Evolutionary conservation across 495 filamentous ascomycete genomes (phyloP).

Genomic region (Penicillium cosmopolitanum): DNA sequence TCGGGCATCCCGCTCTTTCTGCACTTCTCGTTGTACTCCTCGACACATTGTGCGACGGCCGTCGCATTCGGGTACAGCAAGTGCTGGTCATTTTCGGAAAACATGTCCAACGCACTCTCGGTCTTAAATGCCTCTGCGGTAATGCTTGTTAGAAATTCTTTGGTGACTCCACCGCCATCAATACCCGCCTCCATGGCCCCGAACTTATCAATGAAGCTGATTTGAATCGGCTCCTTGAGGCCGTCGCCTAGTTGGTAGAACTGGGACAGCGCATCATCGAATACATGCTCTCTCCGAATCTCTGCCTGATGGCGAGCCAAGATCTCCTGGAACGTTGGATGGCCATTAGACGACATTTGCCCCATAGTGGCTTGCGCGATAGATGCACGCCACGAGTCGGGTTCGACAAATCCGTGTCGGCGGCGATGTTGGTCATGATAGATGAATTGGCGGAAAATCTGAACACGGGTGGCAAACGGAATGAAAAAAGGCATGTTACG

Average conservation of each 20-base stretch:
- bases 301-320: constrained; percentile 76
- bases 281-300: constrained; percentile 78
- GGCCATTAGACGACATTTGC: constrained; percentile 40
- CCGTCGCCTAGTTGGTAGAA: constrained; percentile 82
- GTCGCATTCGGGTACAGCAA: constrained; percentile 87
- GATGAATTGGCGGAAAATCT: constrained; percentile 94
- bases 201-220: constrained; percentile 94
- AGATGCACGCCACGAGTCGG: constrained; percentile 77
- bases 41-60: constrained; percentile 72
- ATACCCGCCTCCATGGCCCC: constrained; percentile 88
- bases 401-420: constrained; percentile 74
- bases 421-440: constrained; percentile 76
- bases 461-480: constrained; percentile 87
- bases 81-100: constrained; percentile 87
- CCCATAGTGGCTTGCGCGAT: constrained; percentile 48
- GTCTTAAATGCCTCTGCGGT: constrained; percentile 83
- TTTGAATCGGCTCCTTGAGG: constrained; percentile 96
- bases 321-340: constrained; percentile 45
- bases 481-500: constrained; percentile 98
- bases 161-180: constrained; percentile 95
- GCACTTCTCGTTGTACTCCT: constrained; percentile 45
- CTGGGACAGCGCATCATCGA: constrained; percentile 81
- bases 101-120: constrained; percentile 57
- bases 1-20: constrained; percentile 55
- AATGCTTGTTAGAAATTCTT: constrained; percentile 93